These are phyloP conservation scores for Phlegmacium glaucopus DNA, from an alignment of 768 basidiomycete species.

Conservation along the genomic window DNA sequence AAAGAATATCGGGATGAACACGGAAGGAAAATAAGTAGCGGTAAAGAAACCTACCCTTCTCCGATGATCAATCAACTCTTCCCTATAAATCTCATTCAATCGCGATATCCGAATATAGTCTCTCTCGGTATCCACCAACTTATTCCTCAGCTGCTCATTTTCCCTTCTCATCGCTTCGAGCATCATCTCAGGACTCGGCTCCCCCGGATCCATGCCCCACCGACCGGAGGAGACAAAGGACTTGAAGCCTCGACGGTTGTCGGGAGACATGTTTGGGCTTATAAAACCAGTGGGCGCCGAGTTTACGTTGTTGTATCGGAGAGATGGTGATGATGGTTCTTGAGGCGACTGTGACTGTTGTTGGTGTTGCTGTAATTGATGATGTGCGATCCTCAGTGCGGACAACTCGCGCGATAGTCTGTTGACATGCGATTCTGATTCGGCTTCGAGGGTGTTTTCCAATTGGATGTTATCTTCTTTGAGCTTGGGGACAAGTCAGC, in stretches of 20 bases:
- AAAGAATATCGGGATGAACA: no score
- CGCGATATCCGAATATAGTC: conserved; percentile 72
- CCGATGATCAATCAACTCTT: conserved; percentile 78
- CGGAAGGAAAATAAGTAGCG: neutral
- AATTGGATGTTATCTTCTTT: conserved; percentile 82
- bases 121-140: conserved; percentile 70
- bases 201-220: conserved; percentile 17
- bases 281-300: neutral
- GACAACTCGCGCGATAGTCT: conserved; percentile 67
- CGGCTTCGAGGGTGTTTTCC: conserved; percentile 80
- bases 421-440: conserved; percentile 84
- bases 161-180: conserved; percentile 74
- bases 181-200: conserved; percentile 54
- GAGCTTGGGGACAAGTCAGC: conserved; percentile 40
- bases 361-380: conserved; percentile 33
- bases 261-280: conserved; percentile 28
- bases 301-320: neutral
- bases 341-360: neutral
- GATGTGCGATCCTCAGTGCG: conserved; percentile 58
- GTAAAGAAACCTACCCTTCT: conserved; percentile 55
- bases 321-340: neutral
- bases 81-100: conserved; percentile 80
- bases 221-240: conserved; percentile 19
- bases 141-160: conserved; percentile 69
- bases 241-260: conserved; percentile 27